These are phyloP conservation scores for Thelonectria rubi DNA, from an alignment of 2,329 filamentous ascomycete species.

Conservation along the genomic window DNA sequence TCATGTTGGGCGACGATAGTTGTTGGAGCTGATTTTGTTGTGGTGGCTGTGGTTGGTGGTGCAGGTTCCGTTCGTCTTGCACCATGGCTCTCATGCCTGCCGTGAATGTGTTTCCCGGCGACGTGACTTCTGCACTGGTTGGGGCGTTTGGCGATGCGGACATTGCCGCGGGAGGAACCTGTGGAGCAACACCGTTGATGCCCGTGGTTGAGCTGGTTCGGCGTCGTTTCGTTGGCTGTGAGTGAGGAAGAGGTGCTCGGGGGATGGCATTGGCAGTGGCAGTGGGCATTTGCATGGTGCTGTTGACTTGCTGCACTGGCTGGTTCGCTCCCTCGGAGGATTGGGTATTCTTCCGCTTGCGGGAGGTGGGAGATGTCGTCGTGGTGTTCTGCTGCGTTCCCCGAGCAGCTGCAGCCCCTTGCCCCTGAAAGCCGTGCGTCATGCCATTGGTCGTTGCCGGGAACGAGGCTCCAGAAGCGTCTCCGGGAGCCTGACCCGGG, in stretches of 20 bases:
- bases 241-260: slow-evolving; percentile 16
- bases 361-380: background rate
- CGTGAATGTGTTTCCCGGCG: slow-evolving; percentile 17
- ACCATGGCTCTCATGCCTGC: slow-evolving; percentile 18
- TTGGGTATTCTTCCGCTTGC: slow-evolving; percentile 28
- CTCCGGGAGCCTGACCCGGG: background rate
- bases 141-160: slow-evolving; percentile 26
- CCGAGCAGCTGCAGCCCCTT: too few relatives aligned
- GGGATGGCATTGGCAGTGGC: background rate
- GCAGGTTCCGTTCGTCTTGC: slow-evolving; percentile 22
- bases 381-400: slow-evolving; percentile 8
- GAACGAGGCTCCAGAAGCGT: too few relatives aligned
- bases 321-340: slow-evolving; percentile 12
- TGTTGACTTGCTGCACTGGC: background rate
- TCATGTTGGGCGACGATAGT: slow-evolving; percentile 18
- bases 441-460: background rate
- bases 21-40: slow-evolving; percentile 21
- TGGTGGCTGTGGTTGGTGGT: too few relatives aligned
- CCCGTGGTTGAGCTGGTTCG: slow-evolving; percentile 30
- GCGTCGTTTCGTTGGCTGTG: slow-evolving; percentile 40
- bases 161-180: slow-evolving; percentile 19
- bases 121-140: slow-evolving; percentile 21
- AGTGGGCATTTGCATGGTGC: slow-evolving; percentile 12
- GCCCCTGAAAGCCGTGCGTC: too few relatives aligned
- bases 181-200: slow-evolving; percentile 18